A percentile compares a stretch with the other conserved stretches of the same genome.
Conservation (phyloP, 2,329 filamentous ascomycete species). For the Aspergillus sp. region DNA sequence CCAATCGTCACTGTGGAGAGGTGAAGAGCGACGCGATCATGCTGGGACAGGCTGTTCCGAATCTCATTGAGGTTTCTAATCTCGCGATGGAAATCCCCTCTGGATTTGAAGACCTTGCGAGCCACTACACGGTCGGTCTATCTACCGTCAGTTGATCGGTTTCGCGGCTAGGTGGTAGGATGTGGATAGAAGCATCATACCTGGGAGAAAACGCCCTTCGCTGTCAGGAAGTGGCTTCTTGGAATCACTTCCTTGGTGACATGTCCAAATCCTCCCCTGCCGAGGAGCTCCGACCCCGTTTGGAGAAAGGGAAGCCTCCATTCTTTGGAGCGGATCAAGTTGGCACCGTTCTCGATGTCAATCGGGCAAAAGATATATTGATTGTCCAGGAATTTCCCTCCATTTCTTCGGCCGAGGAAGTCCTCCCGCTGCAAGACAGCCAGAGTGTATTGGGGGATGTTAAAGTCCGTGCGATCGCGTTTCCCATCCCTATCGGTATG, state of each 20-base stretch:
- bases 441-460: conserved; percentile 5
- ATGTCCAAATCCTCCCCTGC: conserved; percentile 7
- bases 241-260: conserved; percentile 10
- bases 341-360: conserved; percentile 9
- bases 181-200: neutral
- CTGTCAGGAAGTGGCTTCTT: neutral
- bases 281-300: neutral
- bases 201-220: too few relatives aligned
- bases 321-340: conserved; percentile 1
- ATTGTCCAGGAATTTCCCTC: neutral
- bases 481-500: neutral
- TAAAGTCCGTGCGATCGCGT: conserved; percentile 3
- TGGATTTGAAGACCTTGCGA: conserved; percentile 7
- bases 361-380: conserved; percentile 11
- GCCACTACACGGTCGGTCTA: conserved; percentile 10
- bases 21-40: conserved; percentile 10
- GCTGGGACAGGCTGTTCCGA: conserved; percentile 4
- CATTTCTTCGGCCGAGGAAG: conserved; percentile 5
- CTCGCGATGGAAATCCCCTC: conserved; percentile 11
- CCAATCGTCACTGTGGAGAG: conserved; percentile 12
- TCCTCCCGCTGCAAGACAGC: neutral
- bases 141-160: too few relatives aligned
- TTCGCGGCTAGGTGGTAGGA: neutral
- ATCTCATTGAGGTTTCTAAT: conserved; percentile 5
- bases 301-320: conserved; percentile 13